These are phyloP conservation scores for Claviceps paspali DNA, from an alignment of 2,329 filamentous ascomycete species.

Conservation along the genomic window DNA sequence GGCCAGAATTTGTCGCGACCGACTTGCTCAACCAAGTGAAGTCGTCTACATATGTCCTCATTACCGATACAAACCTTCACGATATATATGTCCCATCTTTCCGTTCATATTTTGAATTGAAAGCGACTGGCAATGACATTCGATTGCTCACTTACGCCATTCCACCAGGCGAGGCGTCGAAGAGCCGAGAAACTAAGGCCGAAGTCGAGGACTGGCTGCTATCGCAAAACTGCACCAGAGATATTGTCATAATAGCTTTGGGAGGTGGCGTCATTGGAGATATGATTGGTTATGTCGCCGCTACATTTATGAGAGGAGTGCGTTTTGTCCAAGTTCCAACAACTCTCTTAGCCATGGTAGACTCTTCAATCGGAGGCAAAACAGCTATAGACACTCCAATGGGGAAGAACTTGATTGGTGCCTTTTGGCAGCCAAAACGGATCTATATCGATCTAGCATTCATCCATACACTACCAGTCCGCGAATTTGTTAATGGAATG, in stretches of 20 bases:
- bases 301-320: conserved; percentile 96
- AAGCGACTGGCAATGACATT: conserved; percentile 21
- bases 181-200: conserved; percentile 83
- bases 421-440: conserved; percentile 89
- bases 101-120: conserved; percentile 24
- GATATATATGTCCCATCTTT: conserved; percentile 71
- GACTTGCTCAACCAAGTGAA: conserved; percentile 65
- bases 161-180: conserved; percentile 83
- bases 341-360: conserved; percentile 89
- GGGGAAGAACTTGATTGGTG: conserved; percentile 89
- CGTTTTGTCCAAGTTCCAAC: conserved; percentile 95
- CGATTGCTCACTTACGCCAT: conserved; percentile 77
- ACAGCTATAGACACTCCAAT: conserved; percentile 93
- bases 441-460: conserved; percentile 93
- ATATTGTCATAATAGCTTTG: conserved; percentile 87
- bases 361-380: conserved; percentile 96
- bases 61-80: conserved; percentile 88
- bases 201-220: conserved; percentile 98
- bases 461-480: conserved; percentile 72
- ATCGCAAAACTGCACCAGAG: conserved; percentile 77
- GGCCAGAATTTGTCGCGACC: conserved; percentile 63
- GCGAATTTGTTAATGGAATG: conserved; percentile 98
- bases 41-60: conserved; percentile 87
- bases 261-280: conserved; percentile 96
- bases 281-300: conserved; percentile 93